phyloP scores from a whole-genome alignment of 441 rosid species.

The Euphorbia schlechtendalii region DNA sequence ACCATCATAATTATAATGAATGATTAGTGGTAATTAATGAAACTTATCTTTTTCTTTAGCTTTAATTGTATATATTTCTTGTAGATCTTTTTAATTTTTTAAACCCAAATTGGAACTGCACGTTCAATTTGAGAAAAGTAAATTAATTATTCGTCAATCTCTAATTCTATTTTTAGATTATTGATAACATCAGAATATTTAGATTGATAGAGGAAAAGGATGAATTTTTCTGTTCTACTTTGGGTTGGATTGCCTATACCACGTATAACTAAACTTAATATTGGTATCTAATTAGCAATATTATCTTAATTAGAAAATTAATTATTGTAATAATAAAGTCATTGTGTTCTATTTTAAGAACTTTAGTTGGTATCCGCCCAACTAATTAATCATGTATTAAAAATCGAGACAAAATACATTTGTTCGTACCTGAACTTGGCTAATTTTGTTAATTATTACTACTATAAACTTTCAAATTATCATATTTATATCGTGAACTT shows the following conservation, averaged over 20 bases:
- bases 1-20: conserved; percentile 20
- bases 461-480: too few species aligned
- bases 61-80: not conserved
- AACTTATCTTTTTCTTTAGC: not conserved
- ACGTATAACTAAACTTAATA: not conserved
- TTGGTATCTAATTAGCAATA: not conserved
- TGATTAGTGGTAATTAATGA: conserved; percentile 12
- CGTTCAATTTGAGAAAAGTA: not conserved
- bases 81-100: not conserved
- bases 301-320: not conserved
- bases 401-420: too few species aligned
- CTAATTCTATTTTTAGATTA: not conserved
- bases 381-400: not conserved
- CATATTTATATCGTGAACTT: too few species aligned
- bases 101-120: not conserved
- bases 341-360: not conserved
- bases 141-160: not conserved
- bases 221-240: not conserved
- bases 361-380: not conserved
- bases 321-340: not conserved
- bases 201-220: not conserved
- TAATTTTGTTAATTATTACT: too few species aligned
- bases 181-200: not conserved
- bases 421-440: too few species aligned
- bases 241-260: not conserved